These are phyloP conservation scores for Verticillium longisporum DNA, from an alignment of 2,329 filamentous ascomycete species.

Conservation along the genomic window DNA sequence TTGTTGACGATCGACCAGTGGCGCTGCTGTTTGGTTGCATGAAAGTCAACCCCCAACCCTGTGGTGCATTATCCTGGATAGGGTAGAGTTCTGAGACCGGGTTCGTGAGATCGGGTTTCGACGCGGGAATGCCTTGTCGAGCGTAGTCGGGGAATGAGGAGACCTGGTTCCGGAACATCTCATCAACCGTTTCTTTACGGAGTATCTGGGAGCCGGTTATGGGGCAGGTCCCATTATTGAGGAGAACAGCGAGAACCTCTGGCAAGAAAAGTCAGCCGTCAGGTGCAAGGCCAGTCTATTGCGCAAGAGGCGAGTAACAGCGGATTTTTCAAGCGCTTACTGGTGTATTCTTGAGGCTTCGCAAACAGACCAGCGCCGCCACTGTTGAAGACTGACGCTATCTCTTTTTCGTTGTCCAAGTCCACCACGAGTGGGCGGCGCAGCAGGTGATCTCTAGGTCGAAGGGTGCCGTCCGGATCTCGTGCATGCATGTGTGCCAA, in stretches of 20 bases:
- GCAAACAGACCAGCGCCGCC: conserved; percentile 58
- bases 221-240: conserved; percentile 59
- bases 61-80: conserved; percentile 36
- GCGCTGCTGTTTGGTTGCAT: conserved; percentile 41
- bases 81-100: conserved; percentile 42
- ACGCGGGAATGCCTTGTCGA: conserved; percentile 32
- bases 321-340: conserved; percentile 28
- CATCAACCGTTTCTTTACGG: conserved; percentile 47
- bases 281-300: background rate
- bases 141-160: conserved; percentile 46
- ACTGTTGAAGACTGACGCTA: conserved; percentile 41
- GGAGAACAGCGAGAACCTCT: conserved; percentile 53
- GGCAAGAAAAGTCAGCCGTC: background rate
- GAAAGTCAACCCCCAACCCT: conserved; percentile 59
- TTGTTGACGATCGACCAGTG: conserved; percentile 45
- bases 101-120: conserved; percentile 43
- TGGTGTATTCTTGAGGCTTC: conserved; percentile 51
- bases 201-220: conserved; percentile 48
- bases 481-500: conserved; percentile 2
- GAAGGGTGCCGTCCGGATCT: background rate
- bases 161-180: conserved; percentile 61
- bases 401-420: conserved; percentile 23
- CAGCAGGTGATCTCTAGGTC: conserved; percentile 11
- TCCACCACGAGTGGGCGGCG: conserved; percentile 35
- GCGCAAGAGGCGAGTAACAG: too few species aligned